phyloP scores from a whole-genome alignment of 2,329 filamentous ascomycete species.

The Thielaviopsis punctulata region DNA sequence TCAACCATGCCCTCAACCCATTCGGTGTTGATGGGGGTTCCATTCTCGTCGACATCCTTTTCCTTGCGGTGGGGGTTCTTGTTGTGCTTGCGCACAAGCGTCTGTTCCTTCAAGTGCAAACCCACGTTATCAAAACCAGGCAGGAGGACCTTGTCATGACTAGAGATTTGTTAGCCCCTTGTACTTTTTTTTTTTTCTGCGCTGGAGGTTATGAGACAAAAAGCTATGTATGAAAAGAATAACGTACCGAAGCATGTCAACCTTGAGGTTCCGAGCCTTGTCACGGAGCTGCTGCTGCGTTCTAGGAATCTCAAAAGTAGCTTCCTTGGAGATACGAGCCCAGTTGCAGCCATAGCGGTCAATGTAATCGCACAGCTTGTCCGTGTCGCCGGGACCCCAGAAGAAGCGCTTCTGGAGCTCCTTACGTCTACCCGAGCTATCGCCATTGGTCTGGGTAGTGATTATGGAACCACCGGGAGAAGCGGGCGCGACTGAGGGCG shows the following conservation, averaged over 20 bases:
- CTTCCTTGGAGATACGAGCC: conserved; percentile 11
- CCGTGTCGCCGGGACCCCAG: conserved; percentile 14
- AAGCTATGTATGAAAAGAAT: too few species aligned
- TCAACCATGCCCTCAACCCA: conserved; percentile 11
- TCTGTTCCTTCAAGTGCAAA: conserved; percentile 32
- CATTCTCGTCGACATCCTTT: conserved; percentile 25
- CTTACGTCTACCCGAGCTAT: conserved; percentile 10
- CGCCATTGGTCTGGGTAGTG: background rate
- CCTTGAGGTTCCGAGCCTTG: conserved; percentile 40
- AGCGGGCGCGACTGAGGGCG: background rate
- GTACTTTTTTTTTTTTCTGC: background rate
- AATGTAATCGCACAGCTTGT: conserved; percentile 10
- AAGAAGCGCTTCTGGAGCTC: conserved; percentile 13
- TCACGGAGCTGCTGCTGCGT: conserved; percentile 40
- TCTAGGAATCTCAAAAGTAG: conserved; percentile 19
- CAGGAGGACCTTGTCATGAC: conserved; percentile 27
- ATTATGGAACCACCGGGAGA: background rate
- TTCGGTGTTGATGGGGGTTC: conserved; percentile 23
- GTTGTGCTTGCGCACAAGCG: conserved; percentile 22
- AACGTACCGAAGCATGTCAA: conserved; percentile 29
- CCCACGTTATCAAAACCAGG: conserved; percentile 31
- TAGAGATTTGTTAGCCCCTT: conserved; percentile 9
- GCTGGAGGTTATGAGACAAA: too few species aligned
- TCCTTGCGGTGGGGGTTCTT: conserved; percentile 34
- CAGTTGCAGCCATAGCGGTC: conserved; percentile 12